These are phyloP conservation scores for Nicotiana tabacum DNA, from an alignment of 257 asterid species.

Conservation along the genomic window DNA sequence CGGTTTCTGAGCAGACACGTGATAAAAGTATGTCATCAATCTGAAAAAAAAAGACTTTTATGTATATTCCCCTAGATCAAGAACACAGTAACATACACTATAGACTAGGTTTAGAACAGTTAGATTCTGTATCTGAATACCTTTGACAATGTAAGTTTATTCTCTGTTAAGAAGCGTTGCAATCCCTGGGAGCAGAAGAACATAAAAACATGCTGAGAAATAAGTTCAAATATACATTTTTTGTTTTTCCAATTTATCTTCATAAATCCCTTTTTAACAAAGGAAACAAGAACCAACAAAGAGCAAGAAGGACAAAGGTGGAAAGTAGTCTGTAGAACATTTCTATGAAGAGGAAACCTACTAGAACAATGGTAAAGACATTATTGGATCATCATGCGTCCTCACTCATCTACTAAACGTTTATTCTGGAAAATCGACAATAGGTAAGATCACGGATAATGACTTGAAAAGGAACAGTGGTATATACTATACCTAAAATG, in stretches of 20 bases:
- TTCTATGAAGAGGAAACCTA: background rate
- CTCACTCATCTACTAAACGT: background rate
- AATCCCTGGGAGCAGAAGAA: slow-evolving; percentile 51
- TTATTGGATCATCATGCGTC: background rate
- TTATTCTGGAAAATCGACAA: background rate
- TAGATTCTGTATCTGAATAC: slow-evolving; percentile 25
- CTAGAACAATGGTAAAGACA: background rate
- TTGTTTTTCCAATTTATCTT: background rate
- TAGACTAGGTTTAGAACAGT: background rate
- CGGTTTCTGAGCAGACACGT: slow-evolving; percentile 94
- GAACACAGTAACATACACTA: background rate
- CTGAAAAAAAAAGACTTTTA: slow-evolving; percentile 20
- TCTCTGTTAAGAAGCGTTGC: slow-evolving; percentile 91
- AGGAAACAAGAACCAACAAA: background rate
- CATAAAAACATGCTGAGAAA: background rate
- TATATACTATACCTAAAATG: no score
- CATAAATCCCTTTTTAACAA: background rate
- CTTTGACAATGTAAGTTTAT: slow-evolving; percentile 82
- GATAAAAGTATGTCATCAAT: slow-evolving; percentile 91
- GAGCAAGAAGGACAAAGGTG: background rate
- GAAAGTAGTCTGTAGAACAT: background rate
- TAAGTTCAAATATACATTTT: background rate
- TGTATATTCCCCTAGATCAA: background rate
- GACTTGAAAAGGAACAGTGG: no score
- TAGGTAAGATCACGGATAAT: background rate